Base-by-base conservation (phyloP, 257 asterid genomes). In the Salvia miltiorrhiza region DNA sequence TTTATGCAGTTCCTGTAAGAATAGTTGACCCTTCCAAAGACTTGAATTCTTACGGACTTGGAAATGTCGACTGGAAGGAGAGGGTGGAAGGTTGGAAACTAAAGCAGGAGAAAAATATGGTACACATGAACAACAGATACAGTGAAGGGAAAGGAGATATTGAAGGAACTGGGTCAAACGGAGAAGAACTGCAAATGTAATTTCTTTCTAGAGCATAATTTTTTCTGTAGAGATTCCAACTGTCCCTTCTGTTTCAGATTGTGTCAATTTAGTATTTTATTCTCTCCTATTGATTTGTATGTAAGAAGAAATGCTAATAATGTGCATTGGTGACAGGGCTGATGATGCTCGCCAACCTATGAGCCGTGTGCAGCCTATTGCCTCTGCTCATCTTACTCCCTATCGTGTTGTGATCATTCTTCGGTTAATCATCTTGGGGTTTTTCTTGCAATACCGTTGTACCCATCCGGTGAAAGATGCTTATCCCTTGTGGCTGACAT, bases 21-120 rank as follows among this genome's bases (percentile, higher is more conserved):
- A 90, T 87, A 72, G 93, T 88, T 48, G 96, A 88, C 78, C 97
- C 97, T 52, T 80, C 81, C 17, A 92, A 89, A 69, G 96, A 87
- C 59, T 79, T 91, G 82, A 90, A 86, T 81, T 74, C 94, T 30
- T 92, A 90, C 45, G 97, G 96, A 48, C 92, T 88, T 82, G 97
- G 97, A 72, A 86, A 66, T 81, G 93, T 92, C 71, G 96, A 89
- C 86, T 92, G 97, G 97, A 92, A 92, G 82, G 96, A 89, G 81
- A 80, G 97, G 68, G 95, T 92, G 28, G 97, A 91, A 45, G 88
- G 96, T 17, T 88, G 97, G 98, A 89, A 87, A 70, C 79, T 86
- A 23, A 88, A 83, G 74, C 93, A 84, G 85, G 95, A 81, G 76
- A 83, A 81, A 66, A 88, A 82, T 24, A 76, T 84, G 85, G 86